These are phyloP conservation scores for Phytophthora palmivora DNA, from an alignment of 352 stramenopile species.

Conservation along the genomic window DNA sequence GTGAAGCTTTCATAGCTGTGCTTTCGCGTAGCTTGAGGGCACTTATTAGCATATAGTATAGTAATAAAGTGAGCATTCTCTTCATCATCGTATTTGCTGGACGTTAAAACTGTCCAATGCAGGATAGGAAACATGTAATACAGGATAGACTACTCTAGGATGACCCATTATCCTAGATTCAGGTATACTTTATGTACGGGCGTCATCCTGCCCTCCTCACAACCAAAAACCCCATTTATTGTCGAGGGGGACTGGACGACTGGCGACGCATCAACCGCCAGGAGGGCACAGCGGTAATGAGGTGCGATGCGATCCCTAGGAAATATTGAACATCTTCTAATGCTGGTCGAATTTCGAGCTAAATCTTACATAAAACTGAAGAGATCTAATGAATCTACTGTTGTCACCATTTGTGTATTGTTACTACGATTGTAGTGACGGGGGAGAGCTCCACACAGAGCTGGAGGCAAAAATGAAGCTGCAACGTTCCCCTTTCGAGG, in stretches of 20 bases:
- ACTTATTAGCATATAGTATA: constrained; percentile 53
- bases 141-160: constrained; percentile 5
- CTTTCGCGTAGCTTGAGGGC: constrained; percentile 39
- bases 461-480: constrained; percentile 44
- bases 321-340: not conserved
- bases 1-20: constrained; percentile 37
- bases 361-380: constrained; percentile 14
- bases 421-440: constrained; percentile 28
- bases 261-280: constrained; percentile 16
- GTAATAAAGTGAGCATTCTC: constrained; percentile 50
- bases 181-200: constrained; percentile 1
- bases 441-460: constrained; percentile 39
- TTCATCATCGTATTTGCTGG: constrained; percentile 9
- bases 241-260: constrained; percentile 14
- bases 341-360: constrained; percentile 6
- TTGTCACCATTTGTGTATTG: constrained; percentile 27
- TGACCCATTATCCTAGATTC: not conserved
- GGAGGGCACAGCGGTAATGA: constrained; percentile 28
- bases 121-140: no score
- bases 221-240: constrained; percentile 16
- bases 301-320: constrained; percentile 3
- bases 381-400: constrained; percentile 37
- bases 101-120: no score
- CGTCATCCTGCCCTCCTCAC: constrained; percentile 22
- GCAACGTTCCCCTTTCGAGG: constrained; percentile 29